Evolutionary conservation across 2,329 filamentous ascomycete species (phyloP), one percentile per base, ranked within the genome.

Genomic region (Calonectria leucothoes): DNA sequence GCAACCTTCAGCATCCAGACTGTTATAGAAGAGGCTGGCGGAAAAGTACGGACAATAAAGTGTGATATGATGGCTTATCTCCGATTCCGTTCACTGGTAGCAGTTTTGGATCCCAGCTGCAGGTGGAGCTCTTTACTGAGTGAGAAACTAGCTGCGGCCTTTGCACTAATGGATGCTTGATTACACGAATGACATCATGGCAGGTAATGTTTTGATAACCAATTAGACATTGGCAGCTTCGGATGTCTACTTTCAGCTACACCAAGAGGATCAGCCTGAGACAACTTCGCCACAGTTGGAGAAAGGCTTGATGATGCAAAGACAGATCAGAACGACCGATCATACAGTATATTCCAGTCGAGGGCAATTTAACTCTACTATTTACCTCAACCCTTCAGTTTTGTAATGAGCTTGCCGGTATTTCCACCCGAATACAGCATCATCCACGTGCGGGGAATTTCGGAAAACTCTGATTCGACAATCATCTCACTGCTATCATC

Each of bases 361-460:
- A 45, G 6, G 10, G 23, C 12, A 45, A 23, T 45, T 23, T n/a
- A 45, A 8, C n/a, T 45, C n/a, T 12, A 5, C 42, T 45, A 3
- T 5, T 11, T 11, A 23, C n/a, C 42, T 45, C n/a, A 52, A 10
- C 6, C 23, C 4, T 29, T 52, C 49, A 59, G 17, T n/a, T 59
- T 59, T 12, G 52, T 59, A 20, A 59, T 59, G 6, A 59, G 12
- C 6, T 35, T 59, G 20, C 52, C 52, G 6, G 31, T 59, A 23
- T 37, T 59, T 25, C 33, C 29, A 35, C 52, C 52, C 7, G 29
- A 23, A n/a, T 35, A 59, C 10, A 59, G 52, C 52, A 59, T 59
- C 52, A 37, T 59, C 52, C 29, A 59, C 1, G 52, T 59, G 20
- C 11, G 29, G 3, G 52, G 52, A 14, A 59, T 33, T 33, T 59